Conservation (phyloP, 2,329 filamentous ascomycete genomes). For the Stagonosporopsis vannaccii region DNA sequence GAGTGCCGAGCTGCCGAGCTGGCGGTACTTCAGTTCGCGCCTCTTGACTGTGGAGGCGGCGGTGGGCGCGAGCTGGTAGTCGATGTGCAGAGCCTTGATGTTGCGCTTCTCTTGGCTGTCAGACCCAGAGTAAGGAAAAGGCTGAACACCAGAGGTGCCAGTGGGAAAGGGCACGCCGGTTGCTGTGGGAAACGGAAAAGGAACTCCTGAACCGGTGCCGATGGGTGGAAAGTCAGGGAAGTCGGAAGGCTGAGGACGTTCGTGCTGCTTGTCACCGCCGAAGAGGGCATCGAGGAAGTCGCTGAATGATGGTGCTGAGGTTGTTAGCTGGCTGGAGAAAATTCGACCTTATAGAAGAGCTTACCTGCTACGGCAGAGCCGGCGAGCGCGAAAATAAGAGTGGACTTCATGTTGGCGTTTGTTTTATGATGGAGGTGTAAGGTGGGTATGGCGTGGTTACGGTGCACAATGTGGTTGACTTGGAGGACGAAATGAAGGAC, state of each 20-base stretch:
- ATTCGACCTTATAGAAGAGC: not conserved
- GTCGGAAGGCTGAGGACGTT: conserved; percentile 7
- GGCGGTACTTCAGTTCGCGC: conserved; percentile 10
- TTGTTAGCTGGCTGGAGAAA: conserved; percentile 7
- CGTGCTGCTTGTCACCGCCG: conserved; percentile 10
- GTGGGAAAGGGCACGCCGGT: conserved; percentile 5
- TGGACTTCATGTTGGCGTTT: conserved; percentile 32
- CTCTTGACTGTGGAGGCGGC: not conserved
- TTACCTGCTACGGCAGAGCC: conserved; percentile 32
- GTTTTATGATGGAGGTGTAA: not conserved
- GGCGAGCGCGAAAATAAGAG: conserved; percentile 32
- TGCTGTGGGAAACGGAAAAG: conserved; percentile 15
- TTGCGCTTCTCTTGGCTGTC: conserved; percentile 9
- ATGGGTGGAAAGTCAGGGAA: conserved; percentile 10
- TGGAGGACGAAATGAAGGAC: conserved; percentile 13
- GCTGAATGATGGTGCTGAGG: conserved; percentile 17
- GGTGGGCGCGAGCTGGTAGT: conserved; percentile 27
- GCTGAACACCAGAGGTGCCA: not conserved
- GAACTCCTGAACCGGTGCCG: conserved; percentile 5
- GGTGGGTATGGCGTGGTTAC: not conserved
- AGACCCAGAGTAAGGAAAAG: not conserved
- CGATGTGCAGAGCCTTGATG: conserved; percentile 16
- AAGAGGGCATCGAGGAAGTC: conserved; percentile 23
- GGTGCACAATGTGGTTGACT: conserved; percentile 2
- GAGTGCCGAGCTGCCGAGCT: conserved; percentile 12